These are phyloP conservation scores for Aspergillus bertholletiae DNA, from an alignment of 495 filamentous ascomycete genomes.

Conservation along the genomic window DNA sequence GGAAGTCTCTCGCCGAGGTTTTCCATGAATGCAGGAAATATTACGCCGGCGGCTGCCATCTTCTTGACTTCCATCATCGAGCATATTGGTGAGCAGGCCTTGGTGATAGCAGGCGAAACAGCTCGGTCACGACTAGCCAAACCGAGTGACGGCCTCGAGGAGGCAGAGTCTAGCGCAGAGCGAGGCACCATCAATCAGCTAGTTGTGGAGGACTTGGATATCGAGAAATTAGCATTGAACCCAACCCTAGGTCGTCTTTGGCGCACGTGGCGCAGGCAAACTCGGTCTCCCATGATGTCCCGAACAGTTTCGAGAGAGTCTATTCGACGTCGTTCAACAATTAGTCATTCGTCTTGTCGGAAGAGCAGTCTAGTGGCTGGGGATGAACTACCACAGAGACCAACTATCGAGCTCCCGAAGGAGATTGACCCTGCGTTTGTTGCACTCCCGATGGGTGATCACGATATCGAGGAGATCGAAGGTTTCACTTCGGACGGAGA, in stretches of 20 bases:
- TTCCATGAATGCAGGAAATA: slow-evolving; percentile 57
- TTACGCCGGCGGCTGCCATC: slow-evolving; percentile 90
- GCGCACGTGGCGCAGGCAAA: slow-evolving; percentile 91
- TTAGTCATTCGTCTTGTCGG: slow-evolving; percentile 22
- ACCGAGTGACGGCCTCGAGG: slow-evolving; percentile 22
- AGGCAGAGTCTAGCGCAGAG: slow-evolving; percentile 17
- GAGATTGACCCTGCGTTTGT: slow-evolving; percentile 49
- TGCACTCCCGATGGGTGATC: slow-evolving; percentile 61
- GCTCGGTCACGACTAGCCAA: slow-evolving; percentile 65
- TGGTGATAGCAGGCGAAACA: slow-evolving; percentile 85
- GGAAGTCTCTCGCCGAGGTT: slow-evolving; percentile 49
- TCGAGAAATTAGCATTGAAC: slow-evolving; percentile 89
- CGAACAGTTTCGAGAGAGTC: slow-evolving; percentile 43
- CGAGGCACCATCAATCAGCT: slow-evolving; percentile 54
- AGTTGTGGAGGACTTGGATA: slow-evolving; percentile 84
- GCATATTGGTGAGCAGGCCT: slow-evolving; percentile 85
- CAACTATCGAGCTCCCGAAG: slow-evolving; percentile 12
- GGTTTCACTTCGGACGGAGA: slow-evolving; percentile 57
- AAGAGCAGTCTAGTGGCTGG: slow-evolving; percentile 38
- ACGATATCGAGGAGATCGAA: slow-evolving; percentile 73
- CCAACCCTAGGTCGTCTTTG: slow-evolving; percentile 84
- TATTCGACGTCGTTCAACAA: slow-evolving; percentile 32
- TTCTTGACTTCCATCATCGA: slow-evolving; percentile 94
- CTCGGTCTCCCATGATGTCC: slow-evolving; percentile 41
- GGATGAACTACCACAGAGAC: slow-evolving; percentile 24